Base-by-base conservation (phyloP, 139 green algal species). In the Diplosphaera chodatii region DNA sequence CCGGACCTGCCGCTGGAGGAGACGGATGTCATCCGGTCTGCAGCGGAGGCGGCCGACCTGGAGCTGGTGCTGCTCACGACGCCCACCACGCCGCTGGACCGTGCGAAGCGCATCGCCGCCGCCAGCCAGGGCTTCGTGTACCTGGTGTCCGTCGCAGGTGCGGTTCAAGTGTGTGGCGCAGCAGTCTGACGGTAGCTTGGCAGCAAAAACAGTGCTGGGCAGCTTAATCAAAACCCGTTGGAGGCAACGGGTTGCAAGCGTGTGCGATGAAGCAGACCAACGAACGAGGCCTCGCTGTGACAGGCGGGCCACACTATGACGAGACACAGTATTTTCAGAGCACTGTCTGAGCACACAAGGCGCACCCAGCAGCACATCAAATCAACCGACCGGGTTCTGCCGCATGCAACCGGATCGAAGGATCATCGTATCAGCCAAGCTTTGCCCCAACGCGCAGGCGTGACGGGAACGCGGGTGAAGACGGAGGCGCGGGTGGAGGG, bases 1-100 rank as follows among this genome's bases (percentile, higher is more conserved):
- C 95, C 95, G 0, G 94, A 99, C 82, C 88, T 99, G 27, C 94
- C 95, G 0, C 76, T 99, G 31, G 95, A 99, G 84, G 95, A 99
- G 84, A 99, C 94, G 1, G 32, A 37, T 15, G 73, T 75, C 3
- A 88, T 99, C 30, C 82, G 89, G 28, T 74, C 78, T 0, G 78
- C 88, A 23, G 88, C 87, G 15, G 71, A 78, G 22, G 64, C 67
- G 8, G 72, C 85, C 23, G 95, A 91, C 33, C 69, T 99, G 23
- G 95, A 99, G 76, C 86, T 99, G 65, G 92, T 99, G 63, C 77
- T 98, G 71, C 83, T 97, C 2, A 75, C 80, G 41, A 98, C 93
- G 20, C 95, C 95, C 48, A 98, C 94, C 34, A 99, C 95, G 6
- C 92, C 93, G 20, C 40, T 32, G 37, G 75, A 84, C 25, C 78